phyloP scores from a whole-genome alignment of 495 filamentous ascomycete genomes.

The Darksidea phi region DNA sequence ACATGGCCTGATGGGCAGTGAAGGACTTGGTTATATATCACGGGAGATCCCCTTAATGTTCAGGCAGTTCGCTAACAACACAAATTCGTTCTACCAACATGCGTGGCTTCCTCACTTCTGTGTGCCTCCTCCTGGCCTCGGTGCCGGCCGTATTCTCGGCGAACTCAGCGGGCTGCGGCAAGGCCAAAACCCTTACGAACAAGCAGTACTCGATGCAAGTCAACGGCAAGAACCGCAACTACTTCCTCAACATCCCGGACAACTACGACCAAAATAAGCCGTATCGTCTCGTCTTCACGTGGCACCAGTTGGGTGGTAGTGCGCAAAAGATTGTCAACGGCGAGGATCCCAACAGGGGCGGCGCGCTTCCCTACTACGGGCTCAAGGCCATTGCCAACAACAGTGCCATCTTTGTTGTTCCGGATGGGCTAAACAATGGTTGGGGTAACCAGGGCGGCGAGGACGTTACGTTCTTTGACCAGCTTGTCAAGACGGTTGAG shows the following conservation, averaged over 20 bases:
- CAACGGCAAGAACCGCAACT: slow-evolving; percentile 10
- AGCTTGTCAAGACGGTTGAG: slow-evolving; percentile 9
- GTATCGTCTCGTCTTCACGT: slow-evolving; percentile 10
- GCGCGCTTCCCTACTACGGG: slow-evolving; percentile 8
- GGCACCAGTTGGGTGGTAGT: slow-evolving; percentile 7
- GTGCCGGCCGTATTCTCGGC: slow-evolving; percentile 13
- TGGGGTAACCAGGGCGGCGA: slow-evolving; percentile 8
- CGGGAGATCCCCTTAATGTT: too few relatives aligned
- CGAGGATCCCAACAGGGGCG: slow-evolving; percentile 10
- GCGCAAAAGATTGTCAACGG: slow-evolving; percentile 16
- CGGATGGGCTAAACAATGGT: slow-evolving; percentile 3
- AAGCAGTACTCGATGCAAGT: slow-evolving; percentile 25
- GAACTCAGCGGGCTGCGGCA: slow-evolving; percentile 10
- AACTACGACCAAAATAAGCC: slow-evolving; percentile 8
- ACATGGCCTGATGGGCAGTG: too few relatives aligned
- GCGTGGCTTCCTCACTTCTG: slow-evolving; percentile 10
- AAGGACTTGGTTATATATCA: too few relatives aligned
- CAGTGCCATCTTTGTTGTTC: slow-evolving; percentile 12
- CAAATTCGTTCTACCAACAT: too few relatives aligned
- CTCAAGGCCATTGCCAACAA: slow-evolving; percentile 16
- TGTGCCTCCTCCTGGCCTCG: slow-evolving; percentile 15
- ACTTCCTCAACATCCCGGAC: slow-evolving; percentile 14
- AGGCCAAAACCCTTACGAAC: slow-evolving; percentile 16
- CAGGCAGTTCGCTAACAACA: too few relatives aligned
- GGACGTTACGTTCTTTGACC: slow-evolving; percentile 13